Conservation (phyloP, 768 basidiomycete genomes). For the Clavaria fumosa region DNA sequence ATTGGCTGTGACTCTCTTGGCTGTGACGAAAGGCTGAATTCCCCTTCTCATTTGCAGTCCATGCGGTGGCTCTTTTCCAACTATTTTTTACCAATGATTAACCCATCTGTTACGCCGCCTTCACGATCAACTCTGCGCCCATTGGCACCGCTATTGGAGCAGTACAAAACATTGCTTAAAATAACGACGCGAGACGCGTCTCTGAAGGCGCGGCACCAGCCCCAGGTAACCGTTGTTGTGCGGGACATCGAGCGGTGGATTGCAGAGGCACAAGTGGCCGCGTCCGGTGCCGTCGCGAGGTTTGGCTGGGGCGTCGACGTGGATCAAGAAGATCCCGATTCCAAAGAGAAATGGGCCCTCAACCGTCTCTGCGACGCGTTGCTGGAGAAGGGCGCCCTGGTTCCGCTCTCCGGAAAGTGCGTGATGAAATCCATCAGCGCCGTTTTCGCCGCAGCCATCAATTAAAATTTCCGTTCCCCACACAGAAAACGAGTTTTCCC, state of each 20-base stretch:
- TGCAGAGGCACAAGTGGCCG: constrained; percentile 51
- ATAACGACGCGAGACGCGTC: constrained; percentile 49
- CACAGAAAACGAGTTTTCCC: constrained; percentile 1
- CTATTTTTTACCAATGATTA: constrained; percentile 69
- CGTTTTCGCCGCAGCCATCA: neutral
- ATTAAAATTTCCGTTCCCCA: neutral
- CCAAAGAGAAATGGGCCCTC: constrained; percentile 49
- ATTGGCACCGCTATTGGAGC: constrained; percentile 50
- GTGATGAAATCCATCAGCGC: constrained; percentile 11
- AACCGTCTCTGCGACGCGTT: constrained; percentile 53
- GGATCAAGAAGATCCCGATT: constrained; percentile 11
- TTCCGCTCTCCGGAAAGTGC: constrained; percentile 78
- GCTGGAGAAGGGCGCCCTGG: constrained; percentile 54
- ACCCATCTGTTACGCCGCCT: constrained; percentile 27
- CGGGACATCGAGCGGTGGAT: constrained; percentile 69
- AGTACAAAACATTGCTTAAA: constrained; percentile 61
- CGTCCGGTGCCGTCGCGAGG: constrained; percentile 31
- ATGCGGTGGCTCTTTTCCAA: constrained; percentile 72
- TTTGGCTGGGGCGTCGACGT: constrained; percentile 30
- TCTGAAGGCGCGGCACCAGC: constrained; percentile 32
- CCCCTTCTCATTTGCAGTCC: constrained; percentile 45
- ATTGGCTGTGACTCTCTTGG: constrained; percentile 1
- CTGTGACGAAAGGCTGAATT: too few species aligned
- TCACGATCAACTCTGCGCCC: constrained; percentile 30
- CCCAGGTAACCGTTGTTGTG: constrained; percentile 32